Conservation (phyloP, 768 basidiomycete genomes). For the Vararia minispora region DNA sequence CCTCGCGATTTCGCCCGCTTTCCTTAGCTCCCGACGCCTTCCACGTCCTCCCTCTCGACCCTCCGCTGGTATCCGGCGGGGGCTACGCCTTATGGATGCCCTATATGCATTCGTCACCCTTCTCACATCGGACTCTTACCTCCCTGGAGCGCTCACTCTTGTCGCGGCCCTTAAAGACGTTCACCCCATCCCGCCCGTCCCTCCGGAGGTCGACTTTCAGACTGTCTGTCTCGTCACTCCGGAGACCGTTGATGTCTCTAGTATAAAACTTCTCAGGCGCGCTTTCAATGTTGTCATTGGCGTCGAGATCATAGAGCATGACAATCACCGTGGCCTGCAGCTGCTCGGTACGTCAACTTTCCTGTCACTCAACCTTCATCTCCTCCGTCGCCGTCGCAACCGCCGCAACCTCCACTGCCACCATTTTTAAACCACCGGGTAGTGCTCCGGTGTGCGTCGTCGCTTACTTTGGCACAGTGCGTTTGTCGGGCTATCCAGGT, state of each 20-base stretch:
- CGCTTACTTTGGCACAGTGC: no score
- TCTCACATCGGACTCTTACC: conserved; percentile 83
- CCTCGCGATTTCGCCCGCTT: no score
- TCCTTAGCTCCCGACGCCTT: conserved; percentile 12
- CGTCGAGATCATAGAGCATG: conserved; percentile 76
- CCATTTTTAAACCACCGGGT: no score
- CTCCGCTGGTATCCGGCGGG: no score
- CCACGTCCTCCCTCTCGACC: conserved; percentile 9
- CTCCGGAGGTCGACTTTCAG: conserved; percentile 58
- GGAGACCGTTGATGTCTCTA: conserved; percentile 76
- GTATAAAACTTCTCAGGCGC: conserved; percentile 68
- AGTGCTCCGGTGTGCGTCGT: no score
- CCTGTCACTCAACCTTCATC: conserved; percentile 2
- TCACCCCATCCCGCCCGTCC: conserved; percentile 47
- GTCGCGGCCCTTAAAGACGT: conserved; percentile 77
- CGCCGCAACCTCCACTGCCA: background rate
- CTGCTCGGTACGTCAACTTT: conserved; percentile 63
- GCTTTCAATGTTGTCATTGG: conserved; percentile 83
- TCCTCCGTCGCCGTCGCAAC: background rate
- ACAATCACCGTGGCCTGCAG: conserved; percentile 52
- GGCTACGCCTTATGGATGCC: no score
- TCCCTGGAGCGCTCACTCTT: conserved; percentile 84
- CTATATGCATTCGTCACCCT: conserved; percentile 85
- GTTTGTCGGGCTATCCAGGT: no score
- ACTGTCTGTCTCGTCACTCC: conserved; percentile 92